Evolutionary conservation across 495 filamentous ascomycete species (phyloP).

Genomic region (Darksidea phi): DNA sequence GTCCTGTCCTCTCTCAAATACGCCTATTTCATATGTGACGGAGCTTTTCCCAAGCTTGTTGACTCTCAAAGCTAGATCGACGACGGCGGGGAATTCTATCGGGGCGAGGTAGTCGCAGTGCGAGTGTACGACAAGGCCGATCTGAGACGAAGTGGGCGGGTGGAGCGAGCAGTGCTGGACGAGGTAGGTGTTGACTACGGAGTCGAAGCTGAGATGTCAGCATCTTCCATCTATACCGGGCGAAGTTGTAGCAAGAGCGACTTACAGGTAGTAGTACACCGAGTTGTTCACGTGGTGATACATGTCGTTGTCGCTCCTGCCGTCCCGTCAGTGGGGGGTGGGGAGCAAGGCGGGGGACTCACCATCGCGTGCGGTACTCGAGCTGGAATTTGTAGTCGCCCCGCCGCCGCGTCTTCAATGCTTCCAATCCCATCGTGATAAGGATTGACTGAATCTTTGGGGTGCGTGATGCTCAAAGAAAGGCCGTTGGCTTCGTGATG

Average conservation of each 20-base stretch:
- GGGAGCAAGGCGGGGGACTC: conserved; percentile 27
- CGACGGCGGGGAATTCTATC: conserved; percentile 76
- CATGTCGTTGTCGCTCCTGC: conserved; percentile 93
- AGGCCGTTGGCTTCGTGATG: too few species aligned
- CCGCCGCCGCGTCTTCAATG: conserved; percentile 63
- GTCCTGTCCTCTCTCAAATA: conserved; percentile 76
- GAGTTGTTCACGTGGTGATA: conserved; percentile 85
- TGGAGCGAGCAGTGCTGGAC: conserved; percentile 74
- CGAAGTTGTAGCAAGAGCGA: conserved; percentile 7
- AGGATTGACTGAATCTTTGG: too few species aligned
- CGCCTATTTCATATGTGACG: conserved; percentile 87
- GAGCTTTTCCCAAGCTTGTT: conserved; percentile 81
- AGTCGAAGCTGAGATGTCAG: conserved; percentile 59
- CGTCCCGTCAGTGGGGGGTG: conserved; percentile 7
- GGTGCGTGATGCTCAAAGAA: too few species aligned
- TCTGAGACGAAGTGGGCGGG: conserved; percentile 66
- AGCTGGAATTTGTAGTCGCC: conserved; percentile 76
- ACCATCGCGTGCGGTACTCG: conserved; percentile 90
- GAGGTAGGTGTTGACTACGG: conserved; percentile 85
- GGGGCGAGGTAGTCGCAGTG: conserved; percentile 81
- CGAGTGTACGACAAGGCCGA: conserved; percentile 79
- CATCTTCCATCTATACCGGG: not conserved
- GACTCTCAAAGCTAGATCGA: conserved; percentile 80
- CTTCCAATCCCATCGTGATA: conserved; percentile 40
- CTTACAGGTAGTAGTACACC: conserved; percentile 72